Evolutionary conservation across 1,284 basidiomycete genomes (phyloP).

Genomic region (Athelia sp.): DNA sequence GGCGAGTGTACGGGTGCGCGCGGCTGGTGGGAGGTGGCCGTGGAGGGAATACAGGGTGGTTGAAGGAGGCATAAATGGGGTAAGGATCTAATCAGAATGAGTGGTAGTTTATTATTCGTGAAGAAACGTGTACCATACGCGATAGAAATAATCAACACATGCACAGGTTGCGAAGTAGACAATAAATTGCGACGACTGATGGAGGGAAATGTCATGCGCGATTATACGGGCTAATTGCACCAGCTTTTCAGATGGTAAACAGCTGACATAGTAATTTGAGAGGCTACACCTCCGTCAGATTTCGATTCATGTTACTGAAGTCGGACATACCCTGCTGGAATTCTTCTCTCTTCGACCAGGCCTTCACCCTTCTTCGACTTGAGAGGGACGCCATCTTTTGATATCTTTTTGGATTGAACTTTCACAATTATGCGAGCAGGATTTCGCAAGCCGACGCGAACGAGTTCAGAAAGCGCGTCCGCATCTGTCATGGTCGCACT

Average conservation of each 20-base stretch:
- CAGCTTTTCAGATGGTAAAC: slow-evolving; percentile 77
- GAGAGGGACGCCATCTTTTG: slow-evolving; percentile 21
- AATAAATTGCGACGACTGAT: slow-evolving; percentile 79
- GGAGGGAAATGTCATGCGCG: slow-evolving; percentile 45
- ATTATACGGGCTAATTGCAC: slow-evolving; percentile 77
- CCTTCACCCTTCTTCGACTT: slow-evolving; percentile 23
- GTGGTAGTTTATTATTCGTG: slow-evolving; percentile 2
- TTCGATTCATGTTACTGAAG: no score
- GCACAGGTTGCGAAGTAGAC: slow-evolving; percentile 97
- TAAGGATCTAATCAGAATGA: slow-evolving; percentile 55
- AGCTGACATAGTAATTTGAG: slow-evolving; percentile 74
- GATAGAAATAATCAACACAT: slow-evolving; percentile 96
- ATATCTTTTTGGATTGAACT: slow-evolving; percentile 73
- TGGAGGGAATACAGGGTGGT: slow-evolving; percentile 68
- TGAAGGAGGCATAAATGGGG: slow-evolving; percentile 42
- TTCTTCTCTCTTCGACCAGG: slow-evolving; percentile 68
- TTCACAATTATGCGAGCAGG: slow-evolving; percentile 94
- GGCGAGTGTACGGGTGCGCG: slow-evolving; percentile 70
- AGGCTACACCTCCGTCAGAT: no score
- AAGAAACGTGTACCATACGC: slow-evolving; percentile 45
- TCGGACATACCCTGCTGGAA: slow-evolving; percentile 65
- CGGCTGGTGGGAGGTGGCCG: slow-evolving; percentile 80
- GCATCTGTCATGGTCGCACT: slow-evolving; percentile 99
- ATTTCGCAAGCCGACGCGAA: slow-evolving; percentile 90
- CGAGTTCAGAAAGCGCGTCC: slow-evolving; percentile 86